Evolutionary conservation across 345 rosid species (phyloP).

Genomic region (Gossypium sturtianum): DNA sequence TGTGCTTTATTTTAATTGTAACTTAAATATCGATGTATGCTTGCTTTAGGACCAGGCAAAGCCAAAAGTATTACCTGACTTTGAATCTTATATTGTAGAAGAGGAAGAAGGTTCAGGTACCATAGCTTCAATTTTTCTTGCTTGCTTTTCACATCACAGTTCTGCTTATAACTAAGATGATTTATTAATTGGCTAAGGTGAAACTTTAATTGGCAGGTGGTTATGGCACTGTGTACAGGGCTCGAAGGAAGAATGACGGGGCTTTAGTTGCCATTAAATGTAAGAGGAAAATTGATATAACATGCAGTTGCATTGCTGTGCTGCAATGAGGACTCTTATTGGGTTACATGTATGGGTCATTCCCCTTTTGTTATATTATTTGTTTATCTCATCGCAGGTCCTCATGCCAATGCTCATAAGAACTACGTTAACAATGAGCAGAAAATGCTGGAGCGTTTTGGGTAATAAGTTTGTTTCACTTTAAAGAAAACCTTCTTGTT

Average conservation of each 20-base stretch:
- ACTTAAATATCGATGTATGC: not conserved
- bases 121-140: constrained; percentile 1
- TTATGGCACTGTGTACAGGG: constrained; percentile 86
- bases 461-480: constrained; percentile 39
- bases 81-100: constrained; percentile 69
- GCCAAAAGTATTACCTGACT: constrained; percentile 51
- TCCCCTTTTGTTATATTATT: constrained; percentile 8
- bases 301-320: not conserved
- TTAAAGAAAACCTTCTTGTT: not conserved
- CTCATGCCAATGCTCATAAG: constrained; percentile 75
- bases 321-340: not conserved
- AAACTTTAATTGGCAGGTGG: constrained; percentile 61
- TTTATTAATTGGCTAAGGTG: constrained; percentile 8
- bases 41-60: constrained; percentile 19
- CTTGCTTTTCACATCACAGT: not conserved
- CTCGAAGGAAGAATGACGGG: constrained; percentile 65
- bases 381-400: constrained; percentile 44
- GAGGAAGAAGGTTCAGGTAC: constrained; percentile 97
- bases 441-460: constrained; percentile 86
- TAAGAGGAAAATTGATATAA: constrained; percentile 27
- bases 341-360: not conserved
- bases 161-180: not conserved
- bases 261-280: constrained; percentile 84
- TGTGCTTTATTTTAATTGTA: not conserved
- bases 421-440: constrained; percentile 67